Percentiles rank a stretch among this genome's conserved stretches.
phyloP scores from a whole-genome alignment of 2,329 filamentous ascomycete species.

The Ascosphaera aggregata region DNA sequence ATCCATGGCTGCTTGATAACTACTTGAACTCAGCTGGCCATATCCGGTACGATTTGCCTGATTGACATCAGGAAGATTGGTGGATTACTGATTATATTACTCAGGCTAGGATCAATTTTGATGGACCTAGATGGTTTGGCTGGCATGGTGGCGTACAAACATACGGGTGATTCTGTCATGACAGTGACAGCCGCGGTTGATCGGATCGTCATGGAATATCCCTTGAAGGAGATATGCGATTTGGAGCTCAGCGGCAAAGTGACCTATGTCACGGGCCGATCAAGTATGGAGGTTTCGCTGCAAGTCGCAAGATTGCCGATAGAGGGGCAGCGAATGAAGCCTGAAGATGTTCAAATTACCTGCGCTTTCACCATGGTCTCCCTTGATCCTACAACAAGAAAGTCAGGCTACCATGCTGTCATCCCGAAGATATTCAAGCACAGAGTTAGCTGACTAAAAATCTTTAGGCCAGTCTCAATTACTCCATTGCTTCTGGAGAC shows the following conservation, averaged over 20 bases:
- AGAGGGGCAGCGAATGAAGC: conserved; percentile 28
- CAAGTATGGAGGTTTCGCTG: conserved; percentile 50
- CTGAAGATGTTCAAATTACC: conserved; percentile 43
- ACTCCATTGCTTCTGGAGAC: conserved; percentile 38
- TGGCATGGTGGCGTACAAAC: conserved; percentile 52
- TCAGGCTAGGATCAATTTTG: conserved; percentile 44
- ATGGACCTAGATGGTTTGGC: conserved; percentile 64
- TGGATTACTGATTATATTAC: conserved; percentile 6
- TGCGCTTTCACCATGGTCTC: conserved; percentile 61
- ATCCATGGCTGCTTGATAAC: conserved; percentile 54
- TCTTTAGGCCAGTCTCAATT: conserved; percentile 32
- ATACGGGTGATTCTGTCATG: conserved; percentile 39
- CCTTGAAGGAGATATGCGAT: conserved; percentile 54
- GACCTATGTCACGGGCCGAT: conserved; percentile 48
- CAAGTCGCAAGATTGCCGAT: conserved; percentile 45
- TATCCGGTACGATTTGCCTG: conserved; percentile 27
- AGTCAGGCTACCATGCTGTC: conserved; percentile 17
- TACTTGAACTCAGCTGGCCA: conserved; percentile 58
- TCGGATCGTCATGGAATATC: conserved; percentile 43
- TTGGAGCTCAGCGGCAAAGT: conserved; percentile 47
- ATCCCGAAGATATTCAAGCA: neutral
- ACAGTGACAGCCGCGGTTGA: conserved; percentile 42
- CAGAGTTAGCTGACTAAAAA: neutral
- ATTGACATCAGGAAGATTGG: conserved; percentile 2
- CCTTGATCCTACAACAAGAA: conserved; percentile 43